Percentiles rank a stretch among this genome's conserved stretches.
Conservation (phyloP, 164 flowering plant species). For the Litsea cubeba region DNA sequence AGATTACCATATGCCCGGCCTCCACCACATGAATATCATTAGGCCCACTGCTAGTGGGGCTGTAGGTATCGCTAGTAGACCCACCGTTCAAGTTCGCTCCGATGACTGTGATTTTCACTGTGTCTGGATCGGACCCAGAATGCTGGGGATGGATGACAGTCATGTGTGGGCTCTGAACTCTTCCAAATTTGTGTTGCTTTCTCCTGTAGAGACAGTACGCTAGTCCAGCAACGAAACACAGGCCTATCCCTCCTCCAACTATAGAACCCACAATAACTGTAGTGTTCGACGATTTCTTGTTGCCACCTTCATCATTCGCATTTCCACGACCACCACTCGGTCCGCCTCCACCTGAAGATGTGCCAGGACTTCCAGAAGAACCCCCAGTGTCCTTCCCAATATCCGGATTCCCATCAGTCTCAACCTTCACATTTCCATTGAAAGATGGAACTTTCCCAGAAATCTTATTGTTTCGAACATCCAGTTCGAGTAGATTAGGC, state of each 20-base stretch:
- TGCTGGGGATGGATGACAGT: slow-evolving; percentile 59
- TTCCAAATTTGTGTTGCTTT: slow-evolving; percentile 29
- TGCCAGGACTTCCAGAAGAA: slow-evolving; percentile 24
- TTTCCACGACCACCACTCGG: background rate
- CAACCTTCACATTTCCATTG: slow-evolving; percentile 31
- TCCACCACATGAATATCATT: slow-evolving; percentile 33
- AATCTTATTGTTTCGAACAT: slow-evolving; percentile 61
- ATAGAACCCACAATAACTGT: slow-evolving; percentile 40
- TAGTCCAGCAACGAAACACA: slow-evolving; percentile 19
- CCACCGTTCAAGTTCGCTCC: slow-evolving; percentile 37
- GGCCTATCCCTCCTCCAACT: slow-evolving; percentile 29
- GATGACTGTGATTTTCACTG: slow-evolving; percentile 54
- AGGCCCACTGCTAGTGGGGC: slow-evolving; percentile 41
- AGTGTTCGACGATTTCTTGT: slow-evolving; percentile 18
- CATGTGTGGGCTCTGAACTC: slow-evolving; percentile 49
- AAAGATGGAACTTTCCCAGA: slow-evolving; percentile 57
- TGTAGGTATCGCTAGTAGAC: slow-evolving; percentile 35
- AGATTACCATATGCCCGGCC: slow-evolving; percentile 71
- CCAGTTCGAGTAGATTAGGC: slow-evolving; percentile 37
- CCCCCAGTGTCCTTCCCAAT: slow-evolving; percentile 41
- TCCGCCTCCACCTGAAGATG: slow-evolving; percentile 30
- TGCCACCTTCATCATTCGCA: background rate
- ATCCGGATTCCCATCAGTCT: slow-evolving; percentile 41
- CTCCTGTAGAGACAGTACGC: slow-evolving; percentile 31
- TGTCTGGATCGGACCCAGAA: slow-evolving; percentile 57